Base-by-base conservation (phyloP, 2,329 filamentous ascomycete genomes). In the Dactylella cylindrospora region DNA sequence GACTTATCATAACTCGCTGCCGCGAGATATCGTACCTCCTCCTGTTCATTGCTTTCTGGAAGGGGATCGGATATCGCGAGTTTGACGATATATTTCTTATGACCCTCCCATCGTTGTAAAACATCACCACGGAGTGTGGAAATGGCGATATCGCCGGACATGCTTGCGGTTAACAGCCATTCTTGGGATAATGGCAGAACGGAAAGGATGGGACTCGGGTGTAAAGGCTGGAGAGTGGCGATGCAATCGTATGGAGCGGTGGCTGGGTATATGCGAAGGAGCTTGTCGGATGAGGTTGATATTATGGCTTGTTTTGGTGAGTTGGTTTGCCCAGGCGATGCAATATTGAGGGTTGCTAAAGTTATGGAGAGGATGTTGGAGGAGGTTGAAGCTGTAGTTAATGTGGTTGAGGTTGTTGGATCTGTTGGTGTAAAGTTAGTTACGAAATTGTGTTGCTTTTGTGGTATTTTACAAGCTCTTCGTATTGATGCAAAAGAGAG, bases 341-440 rank as follows among this genome's bases (percentile, higher is more conserved):
- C 20, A 15, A 64, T 36, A 3, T 44, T 65, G 19, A 72, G 65
- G n/a, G 68, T 51, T 5, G 66, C 39, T 25, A 70, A 31, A 7
- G 73, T 71, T 25, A 78, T 72, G 31, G 72, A 73, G 57, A 77
- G 49, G 77, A 72, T 15, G 74, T 77, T 40, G 75, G 77, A 69
- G 2, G 76, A 73, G 51, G 76, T 51, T 6, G 44, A 51, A 5
- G 36, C 6, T 4, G 52, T 64, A 5, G 59, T 47, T 9, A 57
- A n/a, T 20, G 13, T 41, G n/a, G 51, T 57, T 8, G 38, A 31
- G 4, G 41, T 20, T 2, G 13, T 54, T 7, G 50, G 52, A 17
- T 64, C 52, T 57, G 13, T 10, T 15, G n/a, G 6, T 15, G 12
- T n/a, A 22, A 8, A 25, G 22, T 20, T 13, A 6, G 35, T 41